These are phyloP conservation scores for Saturnispora diversa DNA, from an alignment of 805 yeast genomes.

Conservation along the genomic window DNA sequence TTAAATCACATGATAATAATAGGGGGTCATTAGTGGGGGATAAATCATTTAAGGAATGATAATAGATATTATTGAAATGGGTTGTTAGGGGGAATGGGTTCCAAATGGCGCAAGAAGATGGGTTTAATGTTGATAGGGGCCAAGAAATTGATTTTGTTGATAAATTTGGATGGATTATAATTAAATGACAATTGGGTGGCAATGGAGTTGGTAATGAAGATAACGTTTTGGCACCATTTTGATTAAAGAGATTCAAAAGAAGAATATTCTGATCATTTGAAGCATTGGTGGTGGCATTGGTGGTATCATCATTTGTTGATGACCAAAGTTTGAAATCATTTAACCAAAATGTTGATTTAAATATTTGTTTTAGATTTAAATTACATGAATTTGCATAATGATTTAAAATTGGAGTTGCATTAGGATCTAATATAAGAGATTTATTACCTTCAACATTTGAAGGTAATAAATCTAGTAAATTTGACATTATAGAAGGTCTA, in stretches of 20 bases:
- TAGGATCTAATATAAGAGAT: slow-evolving; percentile 20
- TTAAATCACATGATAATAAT: not conserved
- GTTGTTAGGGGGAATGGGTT: slow-evolving; percentile 3
- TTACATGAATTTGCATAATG: no score
- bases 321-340: no score
- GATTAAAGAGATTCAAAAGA: no score
- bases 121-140: not conserved
- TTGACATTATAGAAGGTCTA: no score
- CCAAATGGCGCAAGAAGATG: not conserved
- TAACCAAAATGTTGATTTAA: not conserved
- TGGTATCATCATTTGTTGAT: no score
- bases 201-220: not conserved
- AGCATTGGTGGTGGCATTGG: not conserved
- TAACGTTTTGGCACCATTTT: not conserved
- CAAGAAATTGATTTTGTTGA: not conserved
- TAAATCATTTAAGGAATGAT: not conserved
- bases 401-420: slow-evolving; percentile 1
- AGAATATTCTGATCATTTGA: no score
- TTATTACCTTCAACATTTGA: not conserved
- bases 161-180: slow-evolving; percentile 1
- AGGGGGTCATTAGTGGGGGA: not conserved
- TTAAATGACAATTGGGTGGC: not conserved
- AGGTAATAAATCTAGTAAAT: not conserved
- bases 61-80: not conserved
- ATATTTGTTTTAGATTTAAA: not conserved